phyloP scores from a whole-genome alignment of 1,139 yeast genomes.

The Eremothecium sinecaudum region DNA sequence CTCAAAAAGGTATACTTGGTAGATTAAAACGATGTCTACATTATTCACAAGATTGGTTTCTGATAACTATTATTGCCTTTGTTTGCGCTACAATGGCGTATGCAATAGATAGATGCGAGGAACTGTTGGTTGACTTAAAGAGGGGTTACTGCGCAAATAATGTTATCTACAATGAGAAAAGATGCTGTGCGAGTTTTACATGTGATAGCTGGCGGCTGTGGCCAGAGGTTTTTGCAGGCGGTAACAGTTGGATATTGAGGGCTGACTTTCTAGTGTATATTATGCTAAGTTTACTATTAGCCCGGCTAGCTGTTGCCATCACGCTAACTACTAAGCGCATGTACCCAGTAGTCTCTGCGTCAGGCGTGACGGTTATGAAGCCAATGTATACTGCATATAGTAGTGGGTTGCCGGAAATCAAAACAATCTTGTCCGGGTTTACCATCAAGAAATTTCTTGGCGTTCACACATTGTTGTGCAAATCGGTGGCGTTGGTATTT shows the following conservation, averaged over 20 bases:
- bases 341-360: conserved; percentile 19
- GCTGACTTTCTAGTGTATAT: conserved; percentile 38
- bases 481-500: conserved; percentile 43
- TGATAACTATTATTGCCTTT: conserved; percentile 42
- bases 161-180: conserved; percentile 40
- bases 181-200: conserved; percentile 34
- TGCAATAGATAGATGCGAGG: conserved; percentile 43
- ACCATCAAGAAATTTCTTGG: conserved; percentile 49
- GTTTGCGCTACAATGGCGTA: conserved; percentile 44
- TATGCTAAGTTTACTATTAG: conserved; percentile 36
- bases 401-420: conserved; percentile 58
- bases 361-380: conserved; percentile 16
- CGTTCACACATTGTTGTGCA: conserved; percentile 43
- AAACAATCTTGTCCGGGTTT: conserved; percentile 47
- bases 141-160: conserved; percentile 45
- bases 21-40: conserved; percentile 28
- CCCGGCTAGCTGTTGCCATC: conserved; percentile 38
- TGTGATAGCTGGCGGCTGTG: conserved; percentile 44
- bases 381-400: conserved; percentile 49
- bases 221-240: conserved; percentile 30
- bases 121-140: conserved; percentile 44
- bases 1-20: conserved; percentile 32
- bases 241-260: conserved; percentile 12
- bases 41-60: conserved; percentile 40
- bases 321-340: conserved; percentile 44